A percentile compares a stretch with the other conserved stretches of the same genome.
Evolutionary conservation across 73 alveolate species (phyloP).

Genomic region (Paraurostyla sp.): DNA sequence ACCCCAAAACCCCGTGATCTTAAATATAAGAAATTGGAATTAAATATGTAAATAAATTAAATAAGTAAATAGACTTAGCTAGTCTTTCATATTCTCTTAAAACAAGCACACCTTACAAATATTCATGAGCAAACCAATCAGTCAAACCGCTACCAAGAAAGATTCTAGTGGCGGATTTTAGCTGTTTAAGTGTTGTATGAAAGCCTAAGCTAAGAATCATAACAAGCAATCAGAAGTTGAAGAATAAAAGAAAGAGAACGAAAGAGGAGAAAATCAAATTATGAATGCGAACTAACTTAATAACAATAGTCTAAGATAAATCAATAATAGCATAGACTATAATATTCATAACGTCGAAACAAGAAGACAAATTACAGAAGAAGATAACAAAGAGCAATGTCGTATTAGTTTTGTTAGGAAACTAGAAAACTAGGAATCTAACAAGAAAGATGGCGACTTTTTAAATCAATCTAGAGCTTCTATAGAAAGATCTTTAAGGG

Average conservation of each 20-base stretch:
- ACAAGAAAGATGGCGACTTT: neutral
- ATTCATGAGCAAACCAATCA: too few relatives aligned
- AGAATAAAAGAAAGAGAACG: neutral
- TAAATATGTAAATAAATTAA: too few relatives aligned
- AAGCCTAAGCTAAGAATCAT: neutral
- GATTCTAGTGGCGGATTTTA: slow-evolving; percentile 2
- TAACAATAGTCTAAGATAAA: too few relatives aligned
- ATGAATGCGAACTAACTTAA: too few relatives aligned
- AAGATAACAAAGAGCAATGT: neutral
- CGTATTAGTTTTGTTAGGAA: neutral
- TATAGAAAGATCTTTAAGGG: slow-evolving; percentile 21
- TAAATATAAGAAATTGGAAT: too few relatives aligned
- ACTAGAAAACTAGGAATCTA: neutral
- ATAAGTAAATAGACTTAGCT: too few relatives aligned
- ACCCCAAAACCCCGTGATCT: too few relatives aligned
- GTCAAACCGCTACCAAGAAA: too few relatives aligned
- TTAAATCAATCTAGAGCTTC: slow-evolving; percentile 20
- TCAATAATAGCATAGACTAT: too few relatives aligned
- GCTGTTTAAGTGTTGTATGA: slow-evolving; percentile 20
- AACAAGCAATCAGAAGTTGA: neutral
- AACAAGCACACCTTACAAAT: too few relatives aligned
- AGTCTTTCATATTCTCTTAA: too few relatives aligned
- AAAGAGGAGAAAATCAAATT: neutral
- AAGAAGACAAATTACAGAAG: neutral
- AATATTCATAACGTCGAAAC: too few relatives aligned